Conservation (phyloP, 2,329 filamentous ascomycete species). For the Akanthomyces uredinophilus region DNA sequence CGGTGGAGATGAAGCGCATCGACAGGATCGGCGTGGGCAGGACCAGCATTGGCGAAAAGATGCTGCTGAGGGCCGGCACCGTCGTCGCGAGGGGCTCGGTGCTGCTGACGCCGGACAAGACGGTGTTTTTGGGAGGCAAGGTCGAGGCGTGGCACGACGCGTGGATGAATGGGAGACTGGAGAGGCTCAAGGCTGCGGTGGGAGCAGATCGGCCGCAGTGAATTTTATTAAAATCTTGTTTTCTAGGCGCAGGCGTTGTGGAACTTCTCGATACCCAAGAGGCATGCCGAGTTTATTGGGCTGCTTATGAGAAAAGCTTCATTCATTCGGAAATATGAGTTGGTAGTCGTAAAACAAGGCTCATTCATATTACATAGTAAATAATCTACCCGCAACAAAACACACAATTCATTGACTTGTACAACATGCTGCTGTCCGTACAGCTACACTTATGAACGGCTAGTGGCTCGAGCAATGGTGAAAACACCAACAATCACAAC, state of each 20-base stretch:
- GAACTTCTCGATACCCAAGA: no score
- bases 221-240: neutral
- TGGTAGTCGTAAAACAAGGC: constrained; percentile 12
- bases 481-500: constrained; percentile 94
- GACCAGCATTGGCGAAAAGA: constrained; percentile 71
- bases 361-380: constrained; percentile 17
- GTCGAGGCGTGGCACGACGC: constrained; percentile 73
- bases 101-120: constrained; percentile 66
- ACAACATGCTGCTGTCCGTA: constrained; percentile 7
- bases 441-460: constrained; percentile 27
- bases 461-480: constrained; percentile 67
- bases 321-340: neutral
- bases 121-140: constrained; percentile 78
- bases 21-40: constrained; percentile 60
- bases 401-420: constrained; percentile 1
- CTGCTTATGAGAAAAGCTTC: no score
- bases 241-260: neutral
- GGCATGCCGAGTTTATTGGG: no score
- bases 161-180: constrained; percentile 70
- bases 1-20: constrained; percentile 64
- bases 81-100: constrained; percentile 70
- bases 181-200: constrained; percentile 58
- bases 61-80: constrained; percentile 62
- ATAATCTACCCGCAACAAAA: constrained; percentile 8
- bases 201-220: constrained; percentile 27